Percentiles rank a stretch among this genome's conserved stretches.
These are phyloP conservation scores for Lepiota venenata DNA, from an alignment of 768 basidiomycete species.

Conservation along the genomic window DNA sequence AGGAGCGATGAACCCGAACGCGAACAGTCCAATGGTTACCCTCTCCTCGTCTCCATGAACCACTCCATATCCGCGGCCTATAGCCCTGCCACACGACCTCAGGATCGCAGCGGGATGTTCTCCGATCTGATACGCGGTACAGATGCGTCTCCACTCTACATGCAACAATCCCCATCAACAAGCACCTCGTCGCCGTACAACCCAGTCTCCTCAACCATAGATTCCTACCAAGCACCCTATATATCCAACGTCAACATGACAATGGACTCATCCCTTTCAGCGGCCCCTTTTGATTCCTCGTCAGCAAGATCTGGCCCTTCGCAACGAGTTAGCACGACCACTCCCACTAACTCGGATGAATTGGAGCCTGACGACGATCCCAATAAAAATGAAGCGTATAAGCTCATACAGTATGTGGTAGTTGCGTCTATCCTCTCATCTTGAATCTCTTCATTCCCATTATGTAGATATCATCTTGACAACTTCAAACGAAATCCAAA, in stretches of 20 bases:
- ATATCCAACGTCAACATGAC: slow-evolving; percentile 56
- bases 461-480: slow-evolving; percentile 79
- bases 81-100: slow-evolving; percentile 34
- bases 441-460: not conserved
- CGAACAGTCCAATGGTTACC: slow-evolving; percentile 40
- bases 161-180: slow-evolving; percentile 40
- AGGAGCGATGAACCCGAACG: slow-evolving; percentile 38
- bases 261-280: slow-evolving; percentile 49
- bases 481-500: slow-evolving; percentile 83
- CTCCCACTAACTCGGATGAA: slow-evolving; percentile 35
- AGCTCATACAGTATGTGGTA: slow-evolving; percentile 66
- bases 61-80: slow-evolving; percentile 43
- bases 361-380: slow-evolving; percentile 66
- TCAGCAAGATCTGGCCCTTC: slow-evolving; percentile 23
- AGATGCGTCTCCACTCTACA: slow-evolving; percentile 60
- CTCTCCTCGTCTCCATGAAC: slow-evolving; percentile 56
- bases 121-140: slow-evolving; percentile 55
- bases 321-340: slow-evolving; percentile 27
- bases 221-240: slow-evolving; percentile 45
- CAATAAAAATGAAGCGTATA: slow-evolving; percentile 75
- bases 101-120: slow-evolving; percentile 51
- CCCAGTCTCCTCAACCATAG: slow-evolving; percentile 30
- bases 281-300: slow-evolving; percentile 45
- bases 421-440: not conserved
- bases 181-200: slow-evolving; percentile 39